Evolutionary conservation across 768 basidiomycete genomes (phyloP).

Genomic region (Psilocybe sp.): DNA sequence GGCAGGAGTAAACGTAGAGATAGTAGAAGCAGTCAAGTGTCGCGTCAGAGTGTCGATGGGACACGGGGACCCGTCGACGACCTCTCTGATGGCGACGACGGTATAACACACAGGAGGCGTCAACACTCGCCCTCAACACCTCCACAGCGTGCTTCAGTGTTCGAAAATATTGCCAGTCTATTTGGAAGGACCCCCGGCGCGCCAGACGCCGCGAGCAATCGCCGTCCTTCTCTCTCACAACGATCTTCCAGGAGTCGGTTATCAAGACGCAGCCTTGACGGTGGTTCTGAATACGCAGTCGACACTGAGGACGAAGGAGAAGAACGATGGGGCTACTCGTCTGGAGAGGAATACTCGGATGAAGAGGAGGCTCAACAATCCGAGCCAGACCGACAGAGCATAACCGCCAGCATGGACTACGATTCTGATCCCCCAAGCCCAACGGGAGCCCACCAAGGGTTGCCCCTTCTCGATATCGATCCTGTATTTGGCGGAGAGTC

Average conservation of each 20-base stretch:
- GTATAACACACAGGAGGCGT: conserved; percentile 26
- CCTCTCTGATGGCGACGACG: conserved; percentile 28
- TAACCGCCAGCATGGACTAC: conserved; percentile 63
- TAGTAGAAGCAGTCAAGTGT: conserved; percentile 45
- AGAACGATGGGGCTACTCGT: conserved; percentile 93
- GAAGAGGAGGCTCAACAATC: conserved; percentile 31
- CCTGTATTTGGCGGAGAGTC: conserved; percentile 82
- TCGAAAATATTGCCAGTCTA: conserved; percentile 66
- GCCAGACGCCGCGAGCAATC: conserved; percentile 35
- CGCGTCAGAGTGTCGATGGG: conserved; percentile 34
- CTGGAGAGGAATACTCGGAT: conserved; percentile 70
- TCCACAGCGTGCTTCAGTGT: conserved; percentile 40
- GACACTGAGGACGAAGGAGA: conserved; percentile 56
- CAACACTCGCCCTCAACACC: conserved; percentile 33
- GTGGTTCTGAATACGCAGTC: conserved; percentile 56
- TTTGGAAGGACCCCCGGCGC: conserved; percentile 49
- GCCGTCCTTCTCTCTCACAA: conserved; percentile 56
- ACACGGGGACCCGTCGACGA: conserved; percentile 28
- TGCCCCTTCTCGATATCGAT: conserved; percentile 72
- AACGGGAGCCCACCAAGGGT: conserved; percentile 35
- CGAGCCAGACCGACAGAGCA: conserved; percentile 39
- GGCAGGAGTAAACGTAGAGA: conserved; percentile 37
- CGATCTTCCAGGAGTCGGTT: conserved; percentile 51
- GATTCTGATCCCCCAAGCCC: conserved; percentile 72
- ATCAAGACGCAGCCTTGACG: conserved; percentile 56